phyloP scores from a whole-genome alignment of 306 rosid species.

The Acmispon strigosus region DNA sequence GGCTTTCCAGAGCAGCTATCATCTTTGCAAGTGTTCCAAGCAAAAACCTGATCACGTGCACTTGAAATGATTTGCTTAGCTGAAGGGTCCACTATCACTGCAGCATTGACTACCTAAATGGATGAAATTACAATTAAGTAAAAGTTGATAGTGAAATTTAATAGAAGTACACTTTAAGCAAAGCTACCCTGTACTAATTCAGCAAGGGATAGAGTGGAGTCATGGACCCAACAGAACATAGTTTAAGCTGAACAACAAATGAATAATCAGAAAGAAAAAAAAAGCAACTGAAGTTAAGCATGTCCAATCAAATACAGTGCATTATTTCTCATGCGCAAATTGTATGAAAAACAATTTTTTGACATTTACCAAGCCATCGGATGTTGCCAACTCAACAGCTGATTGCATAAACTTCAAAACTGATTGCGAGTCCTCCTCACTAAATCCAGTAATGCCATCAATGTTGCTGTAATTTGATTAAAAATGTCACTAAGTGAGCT shows the following conservation, averaged over 20 bases:
- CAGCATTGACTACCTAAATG: constrained; percentile 73
- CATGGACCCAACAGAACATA: neutral
- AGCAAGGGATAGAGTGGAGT: neutral
- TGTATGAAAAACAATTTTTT: neutral
- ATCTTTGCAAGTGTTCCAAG: constrained; percentile 31
- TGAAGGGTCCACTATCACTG: constrained; percentile 89
- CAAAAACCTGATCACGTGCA: constrained; percentile 58
- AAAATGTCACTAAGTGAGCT: constrained; percentile 22
- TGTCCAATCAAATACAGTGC: neutral
- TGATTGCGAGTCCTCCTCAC: constrained; percentile 46
- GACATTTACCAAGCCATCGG: constrained; percentile 46
- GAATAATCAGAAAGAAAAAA: neutral
- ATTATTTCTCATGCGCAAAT: constrained; percentile 3
- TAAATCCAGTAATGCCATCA: constrained; percentile 85
- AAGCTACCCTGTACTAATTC: constrained; percentile 2
- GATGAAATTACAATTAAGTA: constrained; percentile 6
- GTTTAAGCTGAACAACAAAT: neutral
- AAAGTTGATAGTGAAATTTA: constrained; percentile 2
- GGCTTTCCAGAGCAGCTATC: constrained; percentile 20
- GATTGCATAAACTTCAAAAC: constrained; percentile 59
- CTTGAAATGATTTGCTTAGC: constrained; percentile 54
- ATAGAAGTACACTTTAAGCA: neutral
- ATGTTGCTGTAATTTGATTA: constrained; percentile 49
- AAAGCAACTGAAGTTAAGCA: neutral
- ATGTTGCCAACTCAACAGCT: constrained; percentile 65